Conservation (phyloP, 1,284 basidiomycete species). For the Psilocybe mexicana region DNA sequence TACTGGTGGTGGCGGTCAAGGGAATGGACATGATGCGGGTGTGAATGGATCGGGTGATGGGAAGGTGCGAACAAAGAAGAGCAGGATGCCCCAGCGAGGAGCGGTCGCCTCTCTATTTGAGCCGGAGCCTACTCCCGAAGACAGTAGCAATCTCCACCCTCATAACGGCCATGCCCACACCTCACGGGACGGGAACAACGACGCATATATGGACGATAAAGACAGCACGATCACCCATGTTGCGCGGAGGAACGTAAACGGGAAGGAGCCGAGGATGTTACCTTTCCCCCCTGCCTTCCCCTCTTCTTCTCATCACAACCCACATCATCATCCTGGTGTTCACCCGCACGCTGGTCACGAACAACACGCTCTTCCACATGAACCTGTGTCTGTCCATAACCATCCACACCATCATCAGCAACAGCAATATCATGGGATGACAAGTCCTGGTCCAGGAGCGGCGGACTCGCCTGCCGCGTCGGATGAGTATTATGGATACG, state of each 20-base stretch:
- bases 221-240: slow-evolving; percentile 18
- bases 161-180: background rate
- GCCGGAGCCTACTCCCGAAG: background rate
- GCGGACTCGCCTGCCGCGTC: background rate
- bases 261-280: slow-evolving; percentile 26
- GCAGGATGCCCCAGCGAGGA: background rate
- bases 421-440: background rate
- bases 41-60: slow-evolving; percentile 13
- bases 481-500: slow-evolving; percentile 8
- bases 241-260: slow-evolving; percentile 18
- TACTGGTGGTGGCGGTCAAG: background rate
- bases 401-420: background rate
- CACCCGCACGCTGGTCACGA: background rate
- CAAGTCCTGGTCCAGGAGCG: background rate
- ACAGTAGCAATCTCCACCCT: background rate
- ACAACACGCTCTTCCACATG: background rate
- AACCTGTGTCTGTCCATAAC: background rate
- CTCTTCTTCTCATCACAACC: slow-evolving; percentile 2
- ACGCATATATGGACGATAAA: slow-evolving; percentile 15
- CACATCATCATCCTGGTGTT: background rate
- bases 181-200: background rate
- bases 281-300: slow-evolving; percentile 24
- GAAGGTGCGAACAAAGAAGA: background rate
- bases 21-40: slow-evolving; percentile 25
- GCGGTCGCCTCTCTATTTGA: background rate